These are phyloP conservation scores for Verticillium zaregamsianum DNA, from an alignment of 2,329 filamentous ascomycete species.

Conservation along the genomic window DNA sequence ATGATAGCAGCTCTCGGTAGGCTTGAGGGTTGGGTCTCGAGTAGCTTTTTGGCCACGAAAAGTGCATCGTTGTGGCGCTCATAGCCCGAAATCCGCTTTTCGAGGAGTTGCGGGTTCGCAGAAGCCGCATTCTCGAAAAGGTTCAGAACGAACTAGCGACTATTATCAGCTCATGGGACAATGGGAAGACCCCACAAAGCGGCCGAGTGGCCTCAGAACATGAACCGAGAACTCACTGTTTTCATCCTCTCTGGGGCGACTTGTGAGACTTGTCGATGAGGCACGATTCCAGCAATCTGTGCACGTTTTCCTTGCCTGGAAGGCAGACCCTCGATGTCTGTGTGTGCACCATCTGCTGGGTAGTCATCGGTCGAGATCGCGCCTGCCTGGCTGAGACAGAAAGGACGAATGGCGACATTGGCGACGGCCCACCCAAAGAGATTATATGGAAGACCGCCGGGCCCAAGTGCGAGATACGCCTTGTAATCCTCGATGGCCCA, in stretches of 20 bases:
- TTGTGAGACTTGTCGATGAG: slow-evolving; percentile 9
- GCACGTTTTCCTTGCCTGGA: neutral
- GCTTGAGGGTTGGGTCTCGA: neutral
- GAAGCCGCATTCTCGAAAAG: slow-evolving; percentile 11
- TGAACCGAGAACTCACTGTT: neutral
- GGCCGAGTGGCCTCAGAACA: neutral
- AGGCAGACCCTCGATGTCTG: neutral
- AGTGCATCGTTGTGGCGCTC: slow-evolving; percentile 26
- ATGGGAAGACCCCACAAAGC: neutral
- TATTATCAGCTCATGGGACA: neutral
- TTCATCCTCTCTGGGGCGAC: slow-evolving; percentile 9
- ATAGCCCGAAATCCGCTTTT: slow-evolving; percentile 20
- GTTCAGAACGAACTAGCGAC: slow-evolving; percentile 1
- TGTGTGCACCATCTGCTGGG: slow-evolving; percentile 2
- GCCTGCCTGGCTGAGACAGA: slow-evolving; percentile 2
- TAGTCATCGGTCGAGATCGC: slow-evolving; percentile 7
- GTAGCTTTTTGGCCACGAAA: slow-evolving; percentile 11
- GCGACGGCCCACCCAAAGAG: slow-evolving; percentile 32
- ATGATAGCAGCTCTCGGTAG: neutral
- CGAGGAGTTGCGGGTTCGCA: slow-evolving; percentile 23
- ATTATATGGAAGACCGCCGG: slow-evolving; percentile 39
- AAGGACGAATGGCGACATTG: slow-evolving; percentile 8
- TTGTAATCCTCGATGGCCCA: slow-evolving; percentile 22
- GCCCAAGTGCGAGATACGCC: slow-evolving; percentile 35
- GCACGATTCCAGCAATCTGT: slow-evolving; percentile 6